Evolutionary conservation across 2,329 filamentous ascomycete species (phyloP).

Genomic region (Penicillium sp.): DNA sequence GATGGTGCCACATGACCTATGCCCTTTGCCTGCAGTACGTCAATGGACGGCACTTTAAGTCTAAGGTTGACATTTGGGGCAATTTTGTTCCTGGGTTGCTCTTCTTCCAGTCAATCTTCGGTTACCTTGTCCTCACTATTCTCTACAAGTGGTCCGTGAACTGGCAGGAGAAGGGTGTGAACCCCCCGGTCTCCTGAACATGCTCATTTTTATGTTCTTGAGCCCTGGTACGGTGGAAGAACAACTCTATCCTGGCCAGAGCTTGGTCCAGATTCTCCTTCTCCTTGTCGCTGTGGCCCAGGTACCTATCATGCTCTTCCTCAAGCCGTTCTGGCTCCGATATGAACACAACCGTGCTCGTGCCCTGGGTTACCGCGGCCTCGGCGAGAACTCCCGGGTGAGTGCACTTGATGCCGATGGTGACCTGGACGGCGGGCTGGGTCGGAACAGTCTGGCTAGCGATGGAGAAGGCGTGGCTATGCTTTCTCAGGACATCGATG

Average conservation of each 20-base stretch:
- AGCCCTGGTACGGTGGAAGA: slow-evolving; percentile 71
- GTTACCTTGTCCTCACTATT: slow-evolving; percentile 90
- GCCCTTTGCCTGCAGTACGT: slow-evolving; percentile 89
- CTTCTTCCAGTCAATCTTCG: slow-evolving; percentile 99
- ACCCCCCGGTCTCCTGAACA: slow-evolving; percentile 92
- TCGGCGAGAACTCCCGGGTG: slow-evolving; percentile 83
- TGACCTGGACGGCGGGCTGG: slow-evolving; percentile 62
- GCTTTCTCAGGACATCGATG: slow-evolving; percentile 78
- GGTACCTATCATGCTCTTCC: slow-evolving; percentile 85
- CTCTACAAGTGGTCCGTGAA: slow-evolving; percentile 96
- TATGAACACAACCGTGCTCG: slow-evolving; percentile 90
- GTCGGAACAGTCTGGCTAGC: slow-evolving; percentile 67
- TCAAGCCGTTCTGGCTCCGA: slow-evolving; percentile 94
- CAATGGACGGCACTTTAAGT: slow-evolving; percentile 94
- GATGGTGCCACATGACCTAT: slow-evolving; percentile 92
- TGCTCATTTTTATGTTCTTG: slow-evolving; percentile 99
- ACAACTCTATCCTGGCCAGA: slow-evolving; percentile 76
- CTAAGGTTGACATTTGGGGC: slow-evolving; percentile 91
- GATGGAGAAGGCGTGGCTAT: slow-evolving; percentile 82
- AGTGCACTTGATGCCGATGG: slow-evolving; percentile 90
- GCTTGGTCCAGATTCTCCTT: slow-evolving; percentile 70
- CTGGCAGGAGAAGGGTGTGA: slow-evolving; percentile 67
- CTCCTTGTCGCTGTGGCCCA: slow-evolving; percentile 80
- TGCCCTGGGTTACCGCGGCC: slow-evolving; percentile 84
- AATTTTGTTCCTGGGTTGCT: slow-evolving; percentile 99